A percentile compares a stretch with the other conserved stretches of the same genome.
phyloP scores from a whole-genome alignment of 2,329 filamentous ascomycete species.

The Xylariaceae sp. region DNA sequence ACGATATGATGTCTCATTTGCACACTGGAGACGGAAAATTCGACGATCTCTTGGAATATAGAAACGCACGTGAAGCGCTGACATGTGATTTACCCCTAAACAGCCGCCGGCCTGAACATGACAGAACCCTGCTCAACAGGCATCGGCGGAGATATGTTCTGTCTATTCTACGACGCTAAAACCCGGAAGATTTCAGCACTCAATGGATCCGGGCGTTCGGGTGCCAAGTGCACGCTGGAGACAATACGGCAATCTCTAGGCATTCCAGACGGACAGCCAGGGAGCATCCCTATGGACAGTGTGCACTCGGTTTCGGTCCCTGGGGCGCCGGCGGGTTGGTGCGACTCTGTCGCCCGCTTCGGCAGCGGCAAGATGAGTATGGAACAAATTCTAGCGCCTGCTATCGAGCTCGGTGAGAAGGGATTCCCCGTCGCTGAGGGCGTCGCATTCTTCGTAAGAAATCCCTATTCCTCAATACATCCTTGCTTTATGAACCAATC shows the following conservation, averaged over 20 bases:
- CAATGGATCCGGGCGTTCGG: conserved; percentile 91
- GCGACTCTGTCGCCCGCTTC: conserved; percentile 84
- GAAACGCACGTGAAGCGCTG: neutral
- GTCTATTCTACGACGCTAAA: conserved; percentile 86
- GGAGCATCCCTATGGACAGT: conserved; percentile 73
- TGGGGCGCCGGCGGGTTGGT: conserved; percentile 91
- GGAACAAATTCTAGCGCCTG: conserved; percentile 79
- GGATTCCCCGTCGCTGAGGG: conserved; percentile 90
- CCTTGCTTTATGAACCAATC: neutral
- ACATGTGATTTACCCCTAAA: neutral
- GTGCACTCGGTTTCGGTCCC: conserved; percentile 86
- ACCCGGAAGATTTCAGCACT: conserved; percentile 82
- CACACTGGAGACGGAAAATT: too few relatives aligned
- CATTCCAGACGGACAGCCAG: conserved; percentile 59
- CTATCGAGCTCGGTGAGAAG: conserved; percentile 83
- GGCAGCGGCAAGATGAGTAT: conserved; percentile 84
- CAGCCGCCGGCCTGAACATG: conserved; percentile 88
- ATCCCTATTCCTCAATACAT: neutral
- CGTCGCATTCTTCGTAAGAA: conserved; percentile 69
- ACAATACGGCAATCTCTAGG: conserved; percentile 72
- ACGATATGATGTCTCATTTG: neutral
- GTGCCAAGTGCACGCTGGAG: conserved; percentile 71
- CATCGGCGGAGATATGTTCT: conserved; percentile 97
- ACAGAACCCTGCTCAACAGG: conserved; percentile 93
- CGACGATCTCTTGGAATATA: neutral